Evolutionary conservation across 2,329 filamentous ascomycete genomes (phyloP).

Genomic region (Pestalotiopsis fici): DNA sequence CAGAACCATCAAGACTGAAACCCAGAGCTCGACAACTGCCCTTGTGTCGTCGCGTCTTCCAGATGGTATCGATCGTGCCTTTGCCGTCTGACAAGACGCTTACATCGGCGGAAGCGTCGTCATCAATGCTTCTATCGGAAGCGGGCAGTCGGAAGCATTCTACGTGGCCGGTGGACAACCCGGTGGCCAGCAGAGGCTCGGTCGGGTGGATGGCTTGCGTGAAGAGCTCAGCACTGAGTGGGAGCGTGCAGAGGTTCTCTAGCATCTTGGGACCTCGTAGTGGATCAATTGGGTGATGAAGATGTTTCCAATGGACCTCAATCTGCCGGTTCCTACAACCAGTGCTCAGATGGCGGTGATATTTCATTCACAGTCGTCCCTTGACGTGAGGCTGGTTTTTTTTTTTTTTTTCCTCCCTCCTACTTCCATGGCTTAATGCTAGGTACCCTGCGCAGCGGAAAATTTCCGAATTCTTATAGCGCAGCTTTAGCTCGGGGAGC

Average conservation of each 20-base stretch:
- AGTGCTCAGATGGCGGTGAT: neutral
- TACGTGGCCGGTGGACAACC: slow-evolving; percentile 82
- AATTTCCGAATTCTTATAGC: neutral
- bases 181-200: slow-evolving; percentile 82
- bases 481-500: no score
- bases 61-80: slow-evolving; percentile 77
- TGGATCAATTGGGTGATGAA: neutral
- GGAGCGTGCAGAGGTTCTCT: slow-evolving; percentile 88
- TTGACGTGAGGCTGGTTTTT: neutral
- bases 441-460: neutral
- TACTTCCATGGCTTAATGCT: neutral
- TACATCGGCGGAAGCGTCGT: slow-evolving; percentile 49
- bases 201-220: slow-evolving; percentile 83
- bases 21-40: slow-evolving; percentile 84
- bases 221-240: slow-evolving; percentile 85
- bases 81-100: slow-evolving; percentile 62
- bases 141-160: slow-evolving; percentile 76
- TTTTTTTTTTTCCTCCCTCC: neutral
- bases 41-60: slow-evolving; percentile 89
- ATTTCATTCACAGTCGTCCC: neutral
- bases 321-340: neutral
- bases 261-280: slow-evolving; percentile 60
- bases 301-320: neutral
- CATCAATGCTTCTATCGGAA: slow-evolving; percentile 48
- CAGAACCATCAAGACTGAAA: slow-evolving; percentile 76